Base-by-base conservation (phyloP, 2,329 filamentous ascomycete species). In the Pyrenochaeta sp. region DNA sequence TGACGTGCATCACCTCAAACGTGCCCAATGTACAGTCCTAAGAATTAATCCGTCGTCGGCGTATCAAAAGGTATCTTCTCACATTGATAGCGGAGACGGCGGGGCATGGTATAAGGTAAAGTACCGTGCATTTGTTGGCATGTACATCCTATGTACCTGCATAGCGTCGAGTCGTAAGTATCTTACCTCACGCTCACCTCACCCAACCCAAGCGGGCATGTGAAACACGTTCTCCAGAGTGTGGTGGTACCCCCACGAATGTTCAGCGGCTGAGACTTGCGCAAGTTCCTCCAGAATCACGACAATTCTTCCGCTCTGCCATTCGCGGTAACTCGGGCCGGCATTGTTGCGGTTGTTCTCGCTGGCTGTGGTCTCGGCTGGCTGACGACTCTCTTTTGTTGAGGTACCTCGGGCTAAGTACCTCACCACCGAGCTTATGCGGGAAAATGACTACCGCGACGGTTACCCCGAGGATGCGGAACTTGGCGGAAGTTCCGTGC, bases 371-470 rank as follows among this genome's bases (percentile, higher is more conserved):
- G n/a, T n/a, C 23, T 27, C 23, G 4, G 23, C 23, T 27, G 23
- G 23, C 23, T 27, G 23, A 4, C 9, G 23, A 27, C 23, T 27
- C 23, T 27, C 23, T 40, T 30, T 35, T 42, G 27, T 42, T 39
- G 36, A 30, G 32, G 40, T 56, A 56, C 52, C 52, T 58, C 52
- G 51, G 52, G 51, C 32, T 15, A 58, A 44, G 51, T 58, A 56
- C 41, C 44, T 44, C 30, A 44, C 45, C 44, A 45, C 39, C 20
- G 20, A 20, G 17, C 14, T 33, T 30, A 27, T 35, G 48, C 47
- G 51, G 55, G 29, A 42, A 29, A 52, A 52, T 48, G 23, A 52
- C 51, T 32, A 29, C 32, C 37, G 36, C 51, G 30, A 49, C 33
- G 36, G 23, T 50, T 57, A 52, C 44, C 43, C 23, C 23, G 23